Percentiles rank a stretch among this genome's conserved stretches.
These are phyloP conservation scores for Achaetomium macrosporum DNA, from an alignment of 2,329 filamentous ascomycete species.

Conservation along the genomic window DNA sequence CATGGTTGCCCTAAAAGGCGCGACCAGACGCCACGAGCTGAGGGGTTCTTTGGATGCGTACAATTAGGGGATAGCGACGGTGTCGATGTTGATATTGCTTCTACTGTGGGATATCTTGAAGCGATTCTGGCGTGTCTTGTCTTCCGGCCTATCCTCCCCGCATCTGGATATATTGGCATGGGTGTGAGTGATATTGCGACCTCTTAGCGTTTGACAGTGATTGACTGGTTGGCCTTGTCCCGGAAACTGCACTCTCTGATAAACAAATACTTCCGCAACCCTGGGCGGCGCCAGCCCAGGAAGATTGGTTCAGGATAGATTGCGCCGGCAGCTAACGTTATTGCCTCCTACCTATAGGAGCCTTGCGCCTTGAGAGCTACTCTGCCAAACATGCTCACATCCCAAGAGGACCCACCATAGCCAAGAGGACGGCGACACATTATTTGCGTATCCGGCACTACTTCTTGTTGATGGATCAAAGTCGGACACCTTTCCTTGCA, in stretches of 20 bases:
- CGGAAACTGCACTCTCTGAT: conserved; percentile 17
- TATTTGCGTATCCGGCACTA: too few relatives aligned
- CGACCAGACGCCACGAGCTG: too few relatives aligned
- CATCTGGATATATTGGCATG: conserved; percentile 14
- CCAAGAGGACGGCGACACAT: background rate
- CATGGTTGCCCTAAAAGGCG: too few relatives aligned
- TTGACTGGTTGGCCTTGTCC: conserved; percentile 23
- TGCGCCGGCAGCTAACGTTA: conserved; percentile 15
- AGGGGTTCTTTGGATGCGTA: too few relatives aligned
- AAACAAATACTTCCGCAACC: conserved; percentile 15
- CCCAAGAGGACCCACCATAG: background rate
- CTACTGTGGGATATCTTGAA: too few relatives aligned
- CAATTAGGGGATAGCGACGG: too few relatives aligned
- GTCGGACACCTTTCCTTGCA: too few relatives aligned
- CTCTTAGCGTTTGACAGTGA: conserved; percentile 24
- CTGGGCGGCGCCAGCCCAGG: conserved; percentile 9
- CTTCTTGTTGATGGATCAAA: too few relatives aligned
- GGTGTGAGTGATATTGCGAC: conserved; percentile 21
- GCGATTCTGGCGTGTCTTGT: conserved; percentile 13
- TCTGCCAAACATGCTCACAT: background rate
- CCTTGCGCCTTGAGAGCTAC: background rate
- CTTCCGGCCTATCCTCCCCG: conserved; percentile 17
- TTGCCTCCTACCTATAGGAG: background rate
- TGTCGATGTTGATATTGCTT: too few relatives aligned
- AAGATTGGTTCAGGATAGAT: conserved; percentile 19